Evolutionary conservation across 257 asterid genomes (phyloP).

Genomic region (Rubia yunnanensis): DNA sequence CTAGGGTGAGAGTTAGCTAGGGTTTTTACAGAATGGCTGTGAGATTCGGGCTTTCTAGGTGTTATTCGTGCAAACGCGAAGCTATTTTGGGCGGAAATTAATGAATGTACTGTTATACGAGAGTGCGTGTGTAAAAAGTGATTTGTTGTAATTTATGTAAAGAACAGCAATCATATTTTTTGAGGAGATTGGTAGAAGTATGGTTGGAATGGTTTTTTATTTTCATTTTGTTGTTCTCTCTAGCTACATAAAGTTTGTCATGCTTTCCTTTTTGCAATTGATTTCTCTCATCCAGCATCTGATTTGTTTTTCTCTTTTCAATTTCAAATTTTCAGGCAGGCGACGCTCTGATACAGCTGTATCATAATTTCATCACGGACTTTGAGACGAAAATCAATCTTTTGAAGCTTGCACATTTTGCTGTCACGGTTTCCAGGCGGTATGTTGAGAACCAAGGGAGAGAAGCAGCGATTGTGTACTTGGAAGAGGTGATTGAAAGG

Average conservation of each 20-base stretch:
- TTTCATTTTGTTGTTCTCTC: not conserved
- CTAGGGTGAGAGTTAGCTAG: not conserved
- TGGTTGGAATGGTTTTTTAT: not conserved
- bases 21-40: too few species aligned
- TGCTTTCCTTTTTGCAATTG: not conserved
- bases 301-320: conserved; percentile 10
- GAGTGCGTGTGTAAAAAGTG: not conserved
- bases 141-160: not conserved
- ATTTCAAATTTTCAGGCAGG: conserved; percentile 57
- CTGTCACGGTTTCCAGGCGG: conserved; percentile 78
- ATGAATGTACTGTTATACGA: not conserved
- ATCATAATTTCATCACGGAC: conserved; percentile 84
- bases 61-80: not conserved
- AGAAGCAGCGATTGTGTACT: conserved; percentile 73
- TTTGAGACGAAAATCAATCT: conserved; percentile 97
- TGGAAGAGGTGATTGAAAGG: conserved; percentile 88
- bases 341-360: conserved; percentile 81
- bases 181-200: not conserved
- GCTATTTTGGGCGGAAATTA: not conserved
- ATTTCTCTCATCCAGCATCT: not conserved
- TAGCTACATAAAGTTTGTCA: not conserved
- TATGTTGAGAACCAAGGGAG: conserved; percentile 43
- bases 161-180: not conserved
- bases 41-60: not conserved
- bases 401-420: conserved; percentile 95